Evolutionary conservation across 345 rosid genomes (phyloP).

Genomic region (Eucalyptus urophylla): DNA sequence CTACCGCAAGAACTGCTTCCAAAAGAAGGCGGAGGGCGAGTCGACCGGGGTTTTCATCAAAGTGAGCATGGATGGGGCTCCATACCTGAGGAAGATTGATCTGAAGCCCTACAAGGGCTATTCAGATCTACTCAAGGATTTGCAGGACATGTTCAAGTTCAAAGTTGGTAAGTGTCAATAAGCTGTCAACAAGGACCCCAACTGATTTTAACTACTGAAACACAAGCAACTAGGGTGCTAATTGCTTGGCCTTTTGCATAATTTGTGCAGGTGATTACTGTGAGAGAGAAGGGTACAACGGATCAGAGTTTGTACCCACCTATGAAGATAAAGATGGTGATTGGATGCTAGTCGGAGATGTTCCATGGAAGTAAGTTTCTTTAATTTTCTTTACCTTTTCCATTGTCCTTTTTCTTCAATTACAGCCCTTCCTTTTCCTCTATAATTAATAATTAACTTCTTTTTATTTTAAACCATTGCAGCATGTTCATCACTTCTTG

Average conservation of each 20-base stretch:
- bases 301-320: constrained; percentile 63
- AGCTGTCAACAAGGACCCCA: neutral
- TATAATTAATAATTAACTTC: neutral
- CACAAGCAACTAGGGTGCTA: neutral
- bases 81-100: constrained; percentile 75
- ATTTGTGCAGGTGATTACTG: constrained; percentile 32
- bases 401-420: neutral
- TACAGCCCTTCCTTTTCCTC: neutral
- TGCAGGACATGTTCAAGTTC: constrained; percentile 71
- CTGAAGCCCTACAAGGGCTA: constrained; percentile 50
- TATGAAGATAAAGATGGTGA: constrained; percentile 89
- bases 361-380: constrained; percentile 59
- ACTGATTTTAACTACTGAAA: neutral
- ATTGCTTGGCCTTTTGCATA: neutral
- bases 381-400: neutral
- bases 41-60: constrained; percentile 42
- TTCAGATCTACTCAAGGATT: constrained; percentile 41
- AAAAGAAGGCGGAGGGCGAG: constrained; percentile 36
- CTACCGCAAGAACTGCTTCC: constrained; percentile 40
- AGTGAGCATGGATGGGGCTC: constrained; percentile 91
- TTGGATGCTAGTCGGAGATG: constrained; percentile 92
- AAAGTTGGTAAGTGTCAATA: constrained; percentile 18
- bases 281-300: constrained; percentile 70
- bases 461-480: neutral
- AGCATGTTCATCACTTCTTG: constrained; percentile 86